A percentile compares a stretch with the other conserved stretches of the same genome.
These are phyloP conservation scores for Xanthoparmelia taractica DNA, from an alignment of 495 filamentous ascomycete species.

Conservation along the genomic window DNA sequence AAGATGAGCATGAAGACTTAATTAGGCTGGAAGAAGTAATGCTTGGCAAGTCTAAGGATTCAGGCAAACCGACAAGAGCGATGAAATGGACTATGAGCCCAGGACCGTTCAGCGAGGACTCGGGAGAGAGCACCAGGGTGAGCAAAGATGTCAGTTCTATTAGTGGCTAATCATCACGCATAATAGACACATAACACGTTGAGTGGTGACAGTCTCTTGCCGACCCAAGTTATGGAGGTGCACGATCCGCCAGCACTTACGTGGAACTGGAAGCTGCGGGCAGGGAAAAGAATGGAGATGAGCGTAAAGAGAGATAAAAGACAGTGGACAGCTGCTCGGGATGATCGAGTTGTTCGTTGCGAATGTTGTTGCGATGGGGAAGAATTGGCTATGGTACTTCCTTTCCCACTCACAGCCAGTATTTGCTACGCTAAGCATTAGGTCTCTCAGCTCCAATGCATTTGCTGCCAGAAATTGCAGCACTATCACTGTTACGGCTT, in stretches of 20 bases:
- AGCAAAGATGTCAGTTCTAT: not conserved
- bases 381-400: slow-evolving; percentile 39
- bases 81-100: not conserved
- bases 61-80: not conserved
- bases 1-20: not conserved
- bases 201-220: not conserved
- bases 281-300: slow-evolving; percentile 15
- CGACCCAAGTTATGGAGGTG: slow-evolving; percentile 5
- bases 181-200: not conserved
- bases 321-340: slow-evolving; percentile 1
- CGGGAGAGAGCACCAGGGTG: not conserved
- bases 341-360: slow-evolving; percentile 30
- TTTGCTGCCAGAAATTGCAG: slow-evolving; percentile 41
- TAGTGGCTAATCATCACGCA: not conserved
- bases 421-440: slow-evolving; percentile 15
- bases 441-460: slow-evolving; percentile 36
- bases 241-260: not conserved
- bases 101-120: not conserved
- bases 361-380: slow-evolving; percentile 37
- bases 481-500: slow-evolving; percentile 46
- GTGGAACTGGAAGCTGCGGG: slow-evolving; percentile 21
- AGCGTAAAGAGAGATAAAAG: slow-evolving; percentile 13
- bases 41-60: not conserved
- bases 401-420: not conserved
- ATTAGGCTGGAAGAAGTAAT: not conserved